Evolutionary conservation across 805 yeast genomes (phyloP).

Genomic region (Yamadazyma olivae): DNA sequence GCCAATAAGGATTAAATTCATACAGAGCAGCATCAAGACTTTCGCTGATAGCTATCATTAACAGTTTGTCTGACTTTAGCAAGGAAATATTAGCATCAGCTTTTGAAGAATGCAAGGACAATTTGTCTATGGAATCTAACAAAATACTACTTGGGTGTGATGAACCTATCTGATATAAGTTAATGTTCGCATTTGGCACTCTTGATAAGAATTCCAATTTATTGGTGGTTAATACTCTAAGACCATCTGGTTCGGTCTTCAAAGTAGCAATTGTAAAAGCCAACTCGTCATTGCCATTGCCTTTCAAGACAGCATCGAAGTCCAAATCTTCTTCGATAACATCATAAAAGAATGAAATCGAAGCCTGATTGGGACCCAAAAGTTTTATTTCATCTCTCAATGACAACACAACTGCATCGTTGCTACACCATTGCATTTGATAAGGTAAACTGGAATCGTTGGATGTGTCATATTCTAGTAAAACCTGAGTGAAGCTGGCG

Average conservation of each 20-base stretch:
- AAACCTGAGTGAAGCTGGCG: conserved; percentile 40
- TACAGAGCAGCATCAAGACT: conserved; percentile 74
- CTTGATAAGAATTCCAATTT: conserved; percentile 60
- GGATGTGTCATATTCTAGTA: conserved; percentile 44
- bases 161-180: conserved; percentile 79
- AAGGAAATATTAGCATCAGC: conserved; percentile 72
- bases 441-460: conserved; percentile 37
- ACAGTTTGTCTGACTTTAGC: conserved; percentile 42
- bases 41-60: conserved; percentile 60
- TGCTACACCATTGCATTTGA: conserved; percentile 77
- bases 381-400: conserved; percentile 62
- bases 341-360: conserved; percentile 52
- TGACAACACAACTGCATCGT: conserved; percentile 71
- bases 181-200: conserved; percentile 55
- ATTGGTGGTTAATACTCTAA: conserved; percentile 58
- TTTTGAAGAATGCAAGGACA: conserved; percentile 68
- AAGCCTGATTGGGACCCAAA: conserved; percentile 66
- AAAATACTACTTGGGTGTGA: conserved; percentile 78
- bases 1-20: conserved; percentile 78
- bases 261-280: conserved; percentile 35
- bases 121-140: conserved; percentile 65
- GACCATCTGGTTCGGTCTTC: conserved; percentile 65
- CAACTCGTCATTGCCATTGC: conserved; percentile 14
- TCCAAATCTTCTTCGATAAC: conserved; percentile 28
- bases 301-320: conserved; percentile 19